A percentile compares a stretch with the other conserved stretches of the same genome.
Evolutionary conservation across 495 filamentous ascomycete species (phyloP).

Genomic region (Aspergillus indologenus): DNA sequence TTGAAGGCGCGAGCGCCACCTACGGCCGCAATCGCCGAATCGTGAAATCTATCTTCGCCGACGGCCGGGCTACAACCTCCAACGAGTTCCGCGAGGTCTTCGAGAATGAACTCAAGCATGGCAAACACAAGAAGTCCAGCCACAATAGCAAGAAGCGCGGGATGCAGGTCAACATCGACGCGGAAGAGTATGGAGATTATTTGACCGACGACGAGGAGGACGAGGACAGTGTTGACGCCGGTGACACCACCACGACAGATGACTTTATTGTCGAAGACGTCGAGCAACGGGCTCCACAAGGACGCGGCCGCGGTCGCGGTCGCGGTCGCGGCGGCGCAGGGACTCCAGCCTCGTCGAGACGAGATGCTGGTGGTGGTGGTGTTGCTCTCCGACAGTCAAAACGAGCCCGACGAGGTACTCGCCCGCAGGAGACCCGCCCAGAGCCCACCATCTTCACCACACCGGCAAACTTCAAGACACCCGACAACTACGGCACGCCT

Average conservation of each 20-base stretch:
- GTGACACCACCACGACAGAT: constrained; percentile 4
- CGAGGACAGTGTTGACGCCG: background rate
- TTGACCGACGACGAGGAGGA: constrained; percentile 31
- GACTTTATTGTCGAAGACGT: background rate
- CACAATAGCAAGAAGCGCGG: constrained; percentile 38
- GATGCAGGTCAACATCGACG: constrained; percentile 55
- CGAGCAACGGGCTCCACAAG: background rate
- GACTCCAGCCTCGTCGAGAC: background rate
- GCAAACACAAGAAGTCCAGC: constrained; percentile 20
- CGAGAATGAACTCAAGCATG: constrained; percentile 52
- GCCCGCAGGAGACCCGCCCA: constrained; percentile 16
- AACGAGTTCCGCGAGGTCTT: constrained; percentile 62
- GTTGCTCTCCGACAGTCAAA: constrained; percentile 22
- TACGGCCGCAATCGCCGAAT: constrained; percentile 50
- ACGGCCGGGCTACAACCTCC: constrained; percentile 45
- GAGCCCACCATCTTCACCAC: constrained; percentile 14
- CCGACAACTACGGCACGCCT: background rate
- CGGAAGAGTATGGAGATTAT: constrained; percentile 58
- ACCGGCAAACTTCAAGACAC: background rate
- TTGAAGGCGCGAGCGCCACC: constrained; percentile 32
- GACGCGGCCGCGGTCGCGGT: background rate
- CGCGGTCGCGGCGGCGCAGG: background rate
- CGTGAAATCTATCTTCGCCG: constrained; percentile 62
- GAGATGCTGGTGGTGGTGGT: background rate
- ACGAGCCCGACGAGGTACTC: constrained; percentile 34